Evolutionary conservation across 495 filamentous ascomycete species (phyloP).

Genomic region (Podospora pseudopauciseta): DNA sequence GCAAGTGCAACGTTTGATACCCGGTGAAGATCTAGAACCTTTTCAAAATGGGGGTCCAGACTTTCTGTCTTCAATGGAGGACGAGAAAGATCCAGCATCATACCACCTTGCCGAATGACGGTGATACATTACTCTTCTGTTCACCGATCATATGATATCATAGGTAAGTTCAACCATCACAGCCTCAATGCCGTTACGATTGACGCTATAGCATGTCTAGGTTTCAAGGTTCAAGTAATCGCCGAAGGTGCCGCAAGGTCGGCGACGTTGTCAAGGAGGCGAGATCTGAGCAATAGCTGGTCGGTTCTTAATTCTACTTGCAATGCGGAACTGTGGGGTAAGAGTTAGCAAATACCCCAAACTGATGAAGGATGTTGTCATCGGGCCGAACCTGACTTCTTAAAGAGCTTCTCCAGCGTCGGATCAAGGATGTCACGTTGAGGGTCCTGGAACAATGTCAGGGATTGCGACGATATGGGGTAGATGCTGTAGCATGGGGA

Average conservation of each 20-base stretch:
- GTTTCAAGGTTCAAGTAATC: not conserved
- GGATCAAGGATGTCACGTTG: not conserved
- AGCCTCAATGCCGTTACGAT: not conserved
- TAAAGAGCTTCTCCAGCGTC: not conserved
- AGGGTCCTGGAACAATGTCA: not conserved
- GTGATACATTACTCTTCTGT: not conserved
- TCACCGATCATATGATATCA: not conserved
- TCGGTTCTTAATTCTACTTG: not conserved
- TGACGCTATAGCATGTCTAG: not conserved
- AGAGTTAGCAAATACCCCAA: not conserved
- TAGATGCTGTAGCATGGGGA: not conserved
- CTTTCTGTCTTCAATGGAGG: not conserved
- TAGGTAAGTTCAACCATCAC: not conserved
- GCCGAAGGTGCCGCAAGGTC: not conserved
- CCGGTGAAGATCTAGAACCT: not conserved
- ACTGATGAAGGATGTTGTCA: not conserved
- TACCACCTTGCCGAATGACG: not conserved
- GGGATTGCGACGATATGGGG: not conserved
- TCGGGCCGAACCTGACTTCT: not conserved
- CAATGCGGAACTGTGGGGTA: not conserved
- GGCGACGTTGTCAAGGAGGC: not conserved
- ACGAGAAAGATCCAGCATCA: not conserved
- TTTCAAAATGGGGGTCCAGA: not conserved
- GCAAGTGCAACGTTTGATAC: not conserved
- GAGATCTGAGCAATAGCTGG: not conserved